A percentile compares a stretch with the other conserved stretches of the same genome.
phyloP scores from a whole-genome alignment of 2,329 filamentous ascomycete genomes.

The Hypoxylon sp. region DNA sequence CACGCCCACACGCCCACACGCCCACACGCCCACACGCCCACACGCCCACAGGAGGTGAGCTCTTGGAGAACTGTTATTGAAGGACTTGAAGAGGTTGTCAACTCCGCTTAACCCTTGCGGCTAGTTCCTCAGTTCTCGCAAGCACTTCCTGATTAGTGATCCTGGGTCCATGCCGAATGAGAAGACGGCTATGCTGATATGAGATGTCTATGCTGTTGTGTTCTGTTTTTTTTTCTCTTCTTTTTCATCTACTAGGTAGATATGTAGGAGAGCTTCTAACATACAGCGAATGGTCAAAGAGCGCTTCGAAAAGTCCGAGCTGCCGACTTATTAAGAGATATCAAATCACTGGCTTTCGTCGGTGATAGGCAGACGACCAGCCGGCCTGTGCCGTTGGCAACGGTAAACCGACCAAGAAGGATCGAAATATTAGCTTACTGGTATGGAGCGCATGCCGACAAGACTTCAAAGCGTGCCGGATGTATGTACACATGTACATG shows the following conservation, averaged over 20 bases:
- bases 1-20: constrained; percentile 4
- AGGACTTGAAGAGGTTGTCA: constrained; percentile 21
- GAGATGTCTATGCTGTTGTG: background rate
- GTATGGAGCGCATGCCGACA: constrained; percentile 18
- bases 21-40: constrained; percentile 7
- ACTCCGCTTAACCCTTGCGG: constrained; percentile 25
- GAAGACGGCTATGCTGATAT: background rate
- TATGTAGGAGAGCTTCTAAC: background rate
- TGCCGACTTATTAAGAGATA: background rate
- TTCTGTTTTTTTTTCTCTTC: background rate
- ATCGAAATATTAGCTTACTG: background rate
- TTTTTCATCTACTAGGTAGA: too few species aligned
- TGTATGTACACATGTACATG: too few species aligned
- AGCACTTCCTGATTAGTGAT: constrained; percentile 33
- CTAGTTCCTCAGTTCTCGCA: constrained; percentile 23
- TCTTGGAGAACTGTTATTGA: constrained; percentile 5
- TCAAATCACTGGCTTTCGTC: too few species aligned
- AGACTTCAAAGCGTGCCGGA: background rate
- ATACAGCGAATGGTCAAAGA: background rate
- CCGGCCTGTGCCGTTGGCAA: too few species aligned
- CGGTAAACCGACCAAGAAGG: too few species aligned
- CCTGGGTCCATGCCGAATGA: constrained; percentile 5
- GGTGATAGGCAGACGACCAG: too few species aligned
- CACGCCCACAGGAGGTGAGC: constrained; percentile 8
- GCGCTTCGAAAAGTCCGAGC: background rate